Evolutionary conservation across 2,329 filamentous ascomycete genomes (phyloP).

Genomic region (Elsinoe fawcettii): DNA sequence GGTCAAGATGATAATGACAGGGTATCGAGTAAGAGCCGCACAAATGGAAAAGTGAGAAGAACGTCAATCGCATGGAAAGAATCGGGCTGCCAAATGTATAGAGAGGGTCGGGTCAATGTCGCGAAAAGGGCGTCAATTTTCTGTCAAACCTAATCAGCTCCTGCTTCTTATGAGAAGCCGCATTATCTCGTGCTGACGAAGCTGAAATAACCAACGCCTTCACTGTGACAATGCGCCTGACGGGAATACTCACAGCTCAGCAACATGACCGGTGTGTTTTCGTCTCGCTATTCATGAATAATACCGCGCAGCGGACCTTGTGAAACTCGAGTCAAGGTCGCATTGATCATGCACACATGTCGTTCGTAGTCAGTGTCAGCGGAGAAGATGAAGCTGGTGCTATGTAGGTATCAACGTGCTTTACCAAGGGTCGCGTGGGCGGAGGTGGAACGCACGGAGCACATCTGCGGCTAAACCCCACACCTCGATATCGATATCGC

Average conservation of each 20-base stretch:
- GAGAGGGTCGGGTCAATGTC: not conserved
- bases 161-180: not conserved
- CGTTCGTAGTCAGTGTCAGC: not conserved
- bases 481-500: not conserved
- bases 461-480: not conserved
- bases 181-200: not conserved
- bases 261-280: conserved; percentile 2
- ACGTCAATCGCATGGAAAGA: conserved; percentile 7
- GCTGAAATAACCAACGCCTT: not conserved
- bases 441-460: not conserved
- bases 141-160: not conserved
- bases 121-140: not conserved
- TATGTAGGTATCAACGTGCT: not conserved
- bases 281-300: not conserved
- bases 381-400: not conserved
- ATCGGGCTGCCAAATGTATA: not conserved
- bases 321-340: not conserved
- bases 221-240: not conserved
- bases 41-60: not conserved
- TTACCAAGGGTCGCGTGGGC: not conserved
- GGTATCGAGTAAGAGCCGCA: not conserved
- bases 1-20: conserved; percentile 4
- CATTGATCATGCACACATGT: not conserved
- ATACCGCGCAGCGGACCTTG: conserved; percentile 1
- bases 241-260: conserved; percentile 7